A percentile compares a stretch with the other conserved stretches of the same genome.
Conservation (phyloP, 495 filamentous ascomycete genomes). For the Ramalina peruviana region DNA sequence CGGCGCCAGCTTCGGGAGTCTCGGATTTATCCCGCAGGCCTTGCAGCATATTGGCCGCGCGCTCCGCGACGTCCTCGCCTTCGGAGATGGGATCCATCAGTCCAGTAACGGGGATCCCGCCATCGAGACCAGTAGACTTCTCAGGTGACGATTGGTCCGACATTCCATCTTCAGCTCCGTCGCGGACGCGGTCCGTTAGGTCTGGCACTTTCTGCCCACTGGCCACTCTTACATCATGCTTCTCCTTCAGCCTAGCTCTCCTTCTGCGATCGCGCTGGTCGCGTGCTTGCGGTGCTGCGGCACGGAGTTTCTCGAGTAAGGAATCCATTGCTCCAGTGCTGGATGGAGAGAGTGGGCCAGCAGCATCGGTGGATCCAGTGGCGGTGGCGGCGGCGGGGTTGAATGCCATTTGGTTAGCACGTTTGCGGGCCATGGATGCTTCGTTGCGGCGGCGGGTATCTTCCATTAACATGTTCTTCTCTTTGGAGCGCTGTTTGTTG, state of each 20-base stretch:
- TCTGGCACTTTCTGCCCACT: conserved; percentile 77
- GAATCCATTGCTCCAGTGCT: conserved; percentile 90
- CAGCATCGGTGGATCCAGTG: conserved; percentile 18
- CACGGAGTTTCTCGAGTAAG: conserved; percentile 87
- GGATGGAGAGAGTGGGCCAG: conserved; percentile 49
- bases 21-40: conserved; percentile 56
- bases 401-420: conserved; percentile 31
- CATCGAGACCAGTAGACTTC: conserved; percentile 16
- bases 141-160: conserved; percentile 15
- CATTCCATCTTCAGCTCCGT: conserved; percentile 16
- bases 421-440: conserved; percentile 79
- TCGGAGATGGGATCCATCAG: conserved; percentile 36
- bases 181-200: conserved; percentile 22
- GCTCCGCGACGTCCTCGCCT: conserved; percentile 65
- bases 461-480: conserved; percentile 80
- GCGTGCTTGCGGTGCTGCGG: conserved; percentile 76
- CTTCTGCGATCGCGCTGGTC: conserved; percentile 80
- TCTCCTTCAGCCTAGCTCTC: conserved; percentile 73
- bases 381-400: conserved; percentile 42
- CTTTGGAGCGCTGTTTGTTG: conserved; percentile 54
- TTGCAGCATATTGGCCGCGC: conserved; percentile 69
- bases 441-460: conserved; percentile 75
- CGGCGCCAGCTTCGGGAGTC: conserved; percentile 28
- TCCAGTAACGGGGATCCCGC: not conserved
- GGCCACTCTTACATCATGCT: conserved; percentile 83